Percentiles rank a stretch among this genome's conserved stretches.
Evolutionary conservation across 495 filamentous ascomycete genomes (phyloP).

Genomic region (Penicilliopsis zonata): DNA sequence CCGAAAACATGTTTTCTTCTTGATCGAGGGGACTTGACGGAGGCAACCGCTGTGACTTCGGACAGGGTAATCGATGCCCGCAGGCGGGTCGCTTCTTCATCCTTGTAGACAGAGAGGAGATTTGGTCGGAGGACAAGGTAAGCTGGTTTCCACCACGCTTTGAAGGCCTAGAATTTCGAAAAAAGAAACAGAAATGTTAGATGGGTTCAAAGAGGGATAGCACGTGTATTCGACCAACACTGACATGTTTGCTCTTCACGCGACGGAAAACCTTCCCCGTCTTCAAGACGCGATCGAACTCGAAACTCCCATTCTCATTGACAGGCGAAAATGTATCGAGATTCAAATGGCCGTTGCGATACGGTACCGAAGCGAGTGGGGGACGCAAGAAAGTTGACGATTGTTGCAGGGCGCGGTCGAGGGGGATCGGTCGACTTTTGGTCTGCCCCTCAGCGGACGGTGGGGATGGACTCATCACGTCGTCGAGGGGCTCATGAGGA

Average conservation of each 20-base stretch:
- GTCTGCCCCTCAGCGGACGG: conserved; percentile 13
- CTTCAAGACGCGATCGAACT: conserved; percentile 87
- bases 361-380: conserved; percentile 4
- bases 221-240: conserved; percentile 7
- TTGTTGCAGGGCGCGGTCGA: conserved; percentile 14
- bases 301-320: conserved; percentile 91
- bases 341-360: conserved; percentile 41
- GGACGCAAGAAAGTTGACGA: conserved; percentile 6
- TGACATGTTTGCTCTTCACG: conserved; percentile 87
- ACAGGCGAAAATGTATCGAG: conserved; percentile 62
- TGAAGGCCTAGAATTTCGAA: conserved; percentile 18
- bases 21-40: conserved; percentile 77
- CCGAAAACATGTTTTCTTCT: conserved; percentile 74
- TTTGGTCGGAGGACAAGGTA: conserved; percentile 89
- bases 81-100: conserved; percentile 77
- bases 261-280: conserved; percentile 75
- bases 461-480: conserved; percentile 10
- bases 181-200: too few relatives aligned
- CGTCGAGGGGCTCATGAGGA: too few relatives aligned
- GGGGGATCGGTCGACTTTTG: conserved; percentile 18
- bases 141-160: conserved; percentile 67
- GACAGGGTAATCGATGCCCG: conserved; percentile 77
- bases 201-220: too few relatives aligned
- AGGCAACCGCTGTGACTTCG: conserved; percentile 81
- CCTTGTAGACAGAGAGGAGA: conserved; percentile 89